Evolutionary conservation across 495 filamentous ascomycete genomes (phyloP).

Genomic region (Penicillium manginii): DNA sequence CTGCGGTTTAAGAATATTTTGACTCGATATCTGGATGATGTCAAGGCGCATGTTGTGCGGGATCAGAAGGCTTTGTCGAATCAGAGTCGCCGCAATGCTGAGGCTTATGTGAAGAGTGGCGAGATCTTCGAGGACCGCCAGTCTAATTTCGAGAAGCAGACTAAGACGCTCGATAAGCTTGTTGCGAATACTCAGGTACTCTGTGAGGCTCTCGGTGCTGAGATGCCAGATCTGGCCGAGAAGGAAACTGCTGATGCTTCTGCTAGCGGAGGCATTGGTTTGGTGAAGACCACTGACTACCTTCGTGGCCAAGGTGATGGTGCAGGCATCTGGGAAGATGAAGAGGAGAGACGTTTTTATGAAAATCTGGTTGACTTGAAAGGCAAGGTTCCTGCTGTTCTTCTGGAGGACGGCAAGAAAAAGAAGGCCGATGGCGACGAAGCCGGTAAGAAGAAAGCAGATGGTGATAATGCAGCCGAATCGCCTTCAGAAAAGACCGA

Average conservation of each 20-base stretch:
- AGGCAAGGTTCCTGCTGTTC: slow-evolving; percentile 89
- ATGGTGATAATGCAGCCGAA: slow-evolving; percentile 38
- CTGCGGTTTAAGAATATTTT: slow-evolving; percentile 87
- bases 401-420: slow-evolving; percentile 94
- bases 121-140: slow-evolving; percentile 99
- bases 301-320: slow-evolving; percentile 87
- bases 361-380: slow-evolving; percentile 95
- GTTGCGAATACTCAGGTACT: slow-evolving; percentile 88
- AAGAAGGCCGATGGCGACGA: slow-evolving; percentile 83
- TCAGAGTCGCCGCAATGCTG: slow-evolving; percentile 91
- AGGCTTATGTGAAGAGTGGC: slow-evolving; percentile 97
- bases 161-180: slow-evolving; percentile 89
- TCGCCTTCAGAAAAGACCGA: slow-evolving; percentile 36
- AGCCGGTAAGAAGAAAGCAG: slow-evolving; percentile 56
- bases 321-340: slow-evolving; percentile 98
- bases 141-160: slow-evolving; percentile 88
- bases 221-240: slow-evolving; percentile 92
- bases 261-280: slow-evolving; percentile 78
- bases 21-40: slow-evolving; percentile 88
- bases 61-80: slow-evolving; percentile 84
- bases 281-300: slow-evolving; percentile 93
- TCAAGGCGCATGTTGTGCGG: slow-evolving; percentile 83
- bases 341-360: slow-evolving; percentile 96
- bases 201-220: slow-evolving; percentile 83
- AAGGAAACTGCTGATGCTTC: slow-evolving; percentile 68